Percentiles rank a stretch among this genome's conserved stretches.
phyloP scores from a whole-genome alignment of 495 filamentous ascomycete species.

The Aspergillus kassunensis region DNA sequence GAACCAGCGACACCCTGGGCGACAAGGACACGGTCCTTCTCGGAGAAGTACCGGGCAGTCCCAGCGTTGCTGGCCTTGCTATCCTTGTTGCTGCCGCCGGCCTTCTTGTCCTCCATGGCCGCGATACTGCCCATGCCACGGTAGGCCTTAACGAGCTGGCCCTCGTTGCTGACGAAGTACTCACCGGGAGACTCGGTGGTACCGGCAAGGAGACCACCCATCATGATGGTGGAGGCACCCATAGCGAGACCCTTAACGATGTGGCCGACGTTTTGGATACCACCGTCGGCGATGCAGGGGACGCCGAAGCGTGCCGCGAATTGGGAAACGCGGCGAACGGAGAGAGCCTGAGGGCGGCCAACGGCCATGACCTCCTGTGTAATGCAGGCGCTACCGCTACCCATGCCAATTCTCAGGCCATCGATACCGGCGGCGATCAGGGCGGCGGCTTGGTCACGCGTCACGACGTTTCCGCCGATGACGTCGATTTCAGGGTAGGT shows the following conservation, averaged over 20 bases:
- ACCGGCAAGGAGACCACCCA: constrained; percentile 95
- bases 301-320: constrained; percentile 95
- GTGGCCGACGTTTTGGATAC: constrained; percentile 97
- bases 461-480: constrained; percentile 97
- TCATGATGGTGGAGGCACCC: constrained; percentile 96
- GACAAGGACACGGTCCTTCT: constrained; percentile 89
- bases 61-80: constrained; percentile 89
- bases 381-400: constrained; percentile 95
- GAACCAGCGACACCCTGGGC: constrained; percentile 91
- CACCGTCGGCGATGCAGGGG: constrained; percentile 96
- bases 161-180: constrained; percentile 91
- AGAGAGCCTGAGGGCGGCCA: constrained; percentile 87
- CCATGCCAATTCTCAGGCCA: constrained; percentile 98
- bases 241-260: constrained; percentile 97
- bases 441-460: constrained; percentile 84
- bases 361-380: constrained; percentile 99
- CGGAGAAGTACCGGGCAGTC: constrained; percentile 97
- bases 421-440: constrained; percentile 94
- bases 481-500: constrained; percentile 84
- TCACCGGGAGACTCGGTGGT: constrained; percentile 97
- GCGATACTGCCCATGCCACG: constrained; percentile 98
- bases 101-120: constrained; percentile 99
- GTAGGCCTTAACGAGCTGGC: constrained; percentile 98
- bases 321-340: constrained; percentile 80
- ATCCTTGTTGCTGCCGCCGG: constrained; percentile 60